Conservation (phyloP, 2,329 filamentous ascomycete genomes). For the Fusarium annulatum region DNA sequence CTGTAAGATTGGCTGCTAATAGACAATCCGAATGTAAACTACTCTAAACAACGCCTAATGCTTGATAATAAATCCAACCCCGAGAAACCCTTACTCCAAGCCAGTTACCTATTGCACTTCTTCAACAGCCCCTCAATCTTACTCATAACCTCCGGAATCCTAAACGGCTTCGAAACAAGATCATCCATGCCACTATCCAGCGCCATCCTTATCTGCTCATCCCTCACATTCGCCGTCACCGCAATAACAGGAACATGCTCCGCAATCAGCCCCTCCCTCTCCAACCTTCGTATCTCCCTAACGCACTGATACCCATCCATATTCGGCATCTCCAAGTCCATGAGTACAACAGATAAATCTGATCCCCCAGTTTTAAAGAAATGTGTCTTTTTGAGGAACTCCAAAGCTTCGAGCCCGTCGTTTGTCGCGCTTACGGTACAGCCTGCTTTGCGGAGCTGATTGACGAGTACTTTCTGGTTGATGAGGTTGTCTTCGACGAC, state of each 20-base stretch:
- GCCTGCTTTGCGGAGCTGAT: constrained; percentile 69
- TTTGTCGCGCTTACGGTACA: constrained; percentile 69
- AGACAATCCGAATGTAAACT: not conserved
- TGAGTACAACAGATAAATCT: constrained; percentile 54
- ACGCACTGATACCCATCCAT: constrained; percentile 60
- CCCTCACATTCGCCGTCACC: constrained; percentile 59
- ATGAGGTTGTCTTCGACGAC: constrained; percentile 76
- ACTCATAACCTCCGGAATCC: constrained; percentile 62
- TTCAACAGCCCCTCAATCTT: constrained; percentile 57
- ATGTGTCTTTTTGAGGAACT: constrained; percentile 50
- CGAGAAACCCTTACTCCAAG: rapidly evolving
- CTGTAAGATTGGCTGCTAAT: rapidly evolving
- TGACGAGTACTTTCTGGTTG: constrained; percentile 75
- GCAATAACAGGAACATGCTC: constrained; percentile 58
- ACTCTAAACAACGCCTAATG: not conserved
- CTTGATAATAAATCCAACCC: not conserved
- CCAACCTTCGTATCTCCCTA: constrained; percentile 53
- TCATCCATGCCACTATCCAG: constrained; percentile 58
- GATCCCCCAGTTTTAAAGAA: constrained; percentile 42
- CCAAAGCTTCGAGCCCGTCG: constrained; percentile 69
- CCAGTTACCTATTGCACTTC: not conserved
- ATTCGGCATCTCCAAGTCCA: constrained; percentile 63
- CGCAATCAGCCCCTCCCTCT: constrained; percentile 47
- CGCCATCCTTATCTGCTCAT: constrained; percentile 58
- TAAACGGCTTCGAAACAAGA: constrained; percentile 69